phyloP scores from a whole-genome alignment of 2,329 filamentous ascomycete species.

The Penicillium sp. region DNA sequence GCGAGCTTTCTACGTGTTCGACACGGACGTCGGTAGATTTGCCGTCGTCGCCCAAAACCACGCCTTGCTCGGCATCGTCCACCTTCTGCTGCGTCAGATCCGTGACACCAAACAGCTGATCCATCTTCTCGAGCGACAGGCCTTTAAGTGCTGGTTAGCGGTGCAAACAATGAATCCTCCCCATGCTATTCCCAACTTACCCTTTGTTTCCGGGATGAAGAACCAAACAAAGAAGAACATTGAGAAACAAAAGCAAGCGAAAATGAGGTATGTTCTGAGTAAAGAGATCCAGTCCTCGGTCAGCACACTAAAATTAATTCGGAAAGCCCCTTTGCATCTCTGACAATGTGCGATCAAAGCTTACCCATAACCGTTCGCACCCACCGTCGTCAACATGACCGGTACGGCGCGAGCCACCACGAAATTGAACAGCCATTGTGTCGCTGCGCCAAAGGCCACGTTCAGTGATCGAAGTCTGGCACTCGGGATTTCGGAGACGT shows the following conservation, averaged over 20 bases:
- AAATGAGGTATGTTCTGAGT: constrained; percentile 54
- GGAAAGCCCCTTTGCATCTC: constrained; percentile 43
- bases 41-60: neutral
- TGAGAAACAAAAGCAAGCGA: constrained; percentile 58
- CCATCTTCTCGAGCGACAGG: constrained; percentile 58
- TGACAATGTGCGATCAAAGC: constrained; percentile 19
- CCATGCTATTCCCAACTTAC: constrained; percentile 29
- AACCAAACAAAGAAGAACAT: constrained; percentile 64
- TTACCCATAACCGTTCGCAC: constrained; percentile 45
- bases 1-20: constrained; percentile 5
- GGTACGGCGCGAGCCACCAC: constrained; percentile 63
- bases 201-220: constrained; percentile 68
- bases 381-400: constrained; percentile 58
- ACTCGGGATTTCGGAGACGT: constrained; percentile 64
- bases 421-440: constrained; percentile 71
- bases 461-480: constrained; percentile 61
- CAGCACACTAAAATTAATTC: neutral
- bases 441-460: constrained; percentile 61
- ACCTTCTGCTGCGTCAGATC: constrained; percentile 33
- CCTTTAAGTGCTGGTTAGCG: constrained; percentile 16
- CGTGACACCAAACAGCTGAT: constrained; percentile 59
- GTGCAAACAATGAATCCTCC: neutral
- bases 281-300: neutral
- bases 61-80: constrained; percentile 15
- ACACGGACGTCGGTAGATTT: constrained; percentile 12